phyloP scores from a whole-genome alignment of 495 filamentous ascomycete species.

The Penicillium canariense region DNA sequence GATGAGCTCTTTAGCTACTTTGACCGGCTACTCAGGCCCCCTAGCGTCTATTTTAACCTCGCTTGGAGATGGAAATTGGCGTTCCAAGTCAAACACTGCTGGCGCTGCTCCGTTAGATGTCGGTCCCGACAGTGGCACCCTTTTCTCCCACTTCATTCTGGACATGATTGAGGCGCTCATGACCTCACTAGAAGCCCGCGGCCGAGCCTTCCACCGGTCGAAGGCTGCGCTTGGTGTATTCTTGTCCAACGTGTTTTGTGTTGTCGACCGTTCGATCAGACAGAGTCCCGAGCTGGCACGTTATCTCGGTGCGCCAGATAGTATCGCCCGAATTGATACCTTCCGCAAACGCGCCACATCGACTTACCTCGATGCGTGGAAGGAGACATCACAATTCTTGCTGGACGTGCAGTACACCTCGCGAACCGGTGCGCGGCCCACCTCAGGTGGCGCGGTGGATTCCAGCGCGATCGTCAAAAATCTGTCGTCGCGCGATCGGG shows the following conservation, averaged over 20 bases:
- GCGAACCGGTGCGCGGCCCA: conserved; percentile 57
- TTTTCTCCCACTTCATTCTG: conserved; percentile 82
- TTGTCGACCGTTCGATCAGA: conserved; percentile 82
- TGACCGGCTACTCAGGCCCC: conserved; percentile 84
- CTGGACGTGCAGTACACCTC: conserved; percentile 92
- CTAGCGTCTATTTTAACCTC: conserved; percentile 87
- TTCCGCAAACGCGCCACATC: conserved; percentile 85
- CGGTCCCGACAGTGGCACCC: conserved; percentile 80
- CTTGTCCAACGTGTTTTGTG: conserved; percentile 81
- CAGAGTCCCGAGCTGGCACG: conserved; percentile 69
- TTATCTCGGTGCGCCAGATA: conserved; percentile 63
- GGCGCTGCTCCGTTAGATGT: conserved; percentile 77
- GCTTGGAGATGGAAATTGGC: conserved; percentile 90
- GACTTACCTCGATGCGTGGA: conserved; percentile 85
- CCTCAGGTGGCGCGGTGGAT: conserved; percentile 65
- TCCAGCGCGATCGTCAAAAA: conserved; percentile 79
- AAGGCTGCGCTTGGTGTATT: conserved; percentile 84
- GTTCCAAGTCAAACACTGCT: conserved; percentile 53
- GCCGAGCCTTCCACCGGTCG: conserved; percentile 68
- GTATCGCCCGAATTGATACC: conserved; percentile 63
- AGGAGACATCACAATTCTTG: conserved; percentile 77
- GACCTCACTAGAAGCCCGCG: conserved; percentile 71
- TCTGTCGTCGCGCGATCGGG: conserved; percentile 83
- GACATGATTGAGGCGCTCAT: conserved; percentile 85
- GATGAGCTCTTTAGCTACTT: conserved; percentile 80